These are phyloP conservation scores for Suillus placidus DNA, from an alignment of 768 basidiomycete genomes.

Conservation along the genomic window DNA sequence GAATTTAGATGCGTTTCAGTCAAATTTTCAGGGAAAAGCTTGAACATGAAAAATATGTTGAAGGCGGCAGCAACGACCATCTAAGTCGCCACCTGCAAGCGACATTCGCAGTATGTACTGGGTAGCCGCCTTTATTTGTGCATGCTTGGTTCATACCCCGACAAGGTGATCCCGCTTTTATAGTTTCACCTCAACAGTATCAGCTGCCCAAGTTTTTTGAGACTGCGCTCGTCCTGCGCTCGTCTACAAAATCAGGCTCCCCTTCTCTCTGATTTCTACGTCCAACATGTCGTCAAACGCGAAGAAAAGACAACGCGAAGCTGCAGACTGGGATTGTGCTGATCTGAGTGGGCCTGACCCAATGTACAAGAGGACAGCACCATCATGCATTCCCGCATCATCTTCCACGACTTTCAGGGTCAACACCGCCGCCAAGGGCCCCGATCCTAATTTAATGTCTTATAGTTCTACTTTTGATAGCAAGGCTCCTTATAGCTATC, in stretches of 20 bases:
- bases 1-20: neutral
- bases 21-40: neutral
- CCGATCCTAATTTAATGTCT: conserved; percentile 2
- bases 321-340: conserved; percentile 16
- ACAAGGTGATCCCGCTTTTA: conserved; percentile 1
- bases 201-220: conserved; percentile 1
- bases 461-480: conserved; percentile 9
- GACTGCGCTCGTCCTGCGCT: neutral
- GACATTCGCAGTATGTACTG: no score
- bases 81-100: no score
- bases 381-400: conserved; percentile 9
- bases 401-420: conserved; percentile 7
- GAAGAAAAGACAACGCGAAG: conserved; percentile 11
- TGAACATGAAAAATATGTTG: neutral
- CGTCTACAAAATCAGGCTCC: neutral
- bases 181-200: conserved; percentile 6
- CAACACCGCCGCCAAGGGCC: conserved; percentile 3
- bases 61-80: neutral
- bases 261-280: neutral
- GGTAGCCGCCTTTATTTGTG: neutral
- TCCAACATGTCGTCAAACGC: conserved; percentile 1
- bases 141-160: conserved; percentile 5
- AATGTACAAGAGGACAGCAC: conserved; percentile 13
- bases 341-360: conserved; percentile 14
- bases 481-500: conserved; percentile 6